Evolutionary conservation across 2,329 filamentous ascomycete genomes (phyloP).

Genomic region (Grosmannia serpens): DNA sequence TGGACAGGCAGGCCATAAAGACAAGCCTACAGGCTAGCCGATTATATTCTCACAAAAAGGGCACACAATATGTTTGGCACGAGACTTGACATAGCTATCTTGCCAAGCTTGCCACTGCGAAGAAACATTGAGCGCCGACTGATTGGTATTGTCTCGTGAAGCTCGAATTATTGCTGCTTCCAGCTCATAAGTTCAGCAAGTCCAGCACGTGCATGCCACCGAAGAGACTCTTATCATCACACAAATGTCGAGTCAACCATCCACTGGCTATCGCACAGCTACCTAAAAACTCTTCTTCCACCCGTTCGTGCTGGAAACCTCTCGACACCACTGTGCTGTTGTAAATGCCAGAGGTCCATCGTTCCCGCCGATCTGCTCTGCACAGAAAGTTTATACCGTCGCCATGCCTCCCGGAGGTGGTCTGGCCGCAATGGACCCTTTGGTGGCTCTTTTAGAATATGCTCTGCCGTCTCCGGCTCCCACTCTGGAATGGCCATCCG

Average conservation of each 20-base stretch:
- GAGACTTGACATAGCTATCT: too few species aligned
- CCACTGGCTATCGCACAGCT: neutral
- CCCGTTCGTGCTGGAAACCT: slow-evolving; percentile 44
- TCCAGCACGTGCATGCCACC: neutral
- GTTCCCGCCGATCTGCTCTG: slow-evolving; percentile 54
- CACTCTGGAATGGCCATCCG: slow-evolving; percentile 15
- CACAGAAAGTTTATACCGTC: slow-evolving; percentile 51
- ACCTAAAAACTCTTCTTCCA: slow-evolving; percentile 38
- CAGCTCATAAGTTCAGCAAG: neutral
- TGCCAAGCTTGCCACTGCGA: too few species aligned
- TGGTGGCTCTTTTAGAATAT: slow-evolving; percentile 23
- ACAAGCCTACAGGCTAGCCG: neutral
- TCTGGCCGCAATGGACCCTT: slow-evolving; percentile 58
- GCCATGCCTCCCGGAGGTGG: slow-evolving; percentile 61
- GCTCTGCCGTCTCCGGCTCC: slow-evolving; percentile 18
- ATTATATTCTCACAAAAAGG: too few species aligned
- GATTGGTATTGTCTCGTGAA: too few species aligned
- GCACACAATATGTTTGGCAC: too few species aligned
- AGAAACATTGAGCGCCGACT: too few species aligned
- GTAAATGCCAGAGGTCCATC: slow-evolving; percentile 48
- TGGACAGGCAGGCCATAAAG: neutral
- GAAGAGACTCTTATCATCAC: neutral
- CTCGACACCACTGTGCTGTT: slow-evolving; percentile 48
- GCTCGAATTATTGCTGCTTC: too few species aligned
- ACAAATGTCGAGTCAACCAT: neutral